Evolutionary conservation across 2,329 filamentous ascomycete species (phyloP), one percentile per base, ranked within the genome.

Genomic region (Penicillium carneum): DNA sequence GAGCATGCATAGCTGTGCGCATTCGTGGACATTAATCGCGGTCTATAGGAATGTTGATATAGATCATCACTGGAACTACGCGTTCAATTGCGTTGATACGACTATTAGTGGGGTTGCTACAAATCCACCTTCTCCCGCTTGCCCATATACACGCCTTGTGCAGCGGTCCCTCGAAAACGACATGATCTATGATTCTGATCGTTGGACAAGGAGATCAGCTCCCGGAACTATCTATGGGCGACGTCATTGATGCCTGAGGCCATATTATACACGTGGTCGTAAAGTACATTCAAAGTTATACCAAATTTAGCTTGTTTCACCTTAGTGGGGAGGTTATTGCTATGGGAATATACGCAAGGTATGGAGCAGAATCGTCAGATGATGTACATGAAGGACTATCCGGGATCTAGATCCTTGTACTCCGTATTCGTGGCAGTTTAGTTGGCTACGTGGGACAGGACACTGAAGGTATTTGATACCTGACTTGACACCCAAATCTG

Each of bases 391-490:
- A 50, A 51, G 2, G 12, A 26, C 8, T 38, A 18, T 48, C 43
- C 20, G 36, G 14, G 7, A 33, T 33, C 16, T 18, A 23, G 16
- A 38, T 26, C 62, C 81, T 77, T 2, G 74, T 79, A 38, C 47
- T 14, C 6, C 2, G 74, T 79, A 38, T 55, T 14, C 6, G 33
- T 50, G 41, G 39, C 18, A 23, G 46, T 36, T 23, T 18, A 34
- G 20, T 53, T 46, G 48, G 70, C 66, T 62, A 81, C 79, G 39
- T 46, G 51, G 57, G 49, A 63, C 48, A 55, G 14, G 48, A 14
- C 46, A 50, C 29, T 8, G 33, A 29, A 48, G 29, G 65, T 57
- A 57, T 51, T 47, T 3, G 42, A 20, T 63, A 66, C 63, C 52
- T 59, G 9, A 20, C 33, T 41, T 33, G 29, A 29, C 60, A 57